Percentiles rank a stretch among this genome's conserved stretches.
phyloP scores from a whole-genome alignment of 2,329 filamentous ascomycete genomes.

The Xenoacremonium recifei region DNA sequence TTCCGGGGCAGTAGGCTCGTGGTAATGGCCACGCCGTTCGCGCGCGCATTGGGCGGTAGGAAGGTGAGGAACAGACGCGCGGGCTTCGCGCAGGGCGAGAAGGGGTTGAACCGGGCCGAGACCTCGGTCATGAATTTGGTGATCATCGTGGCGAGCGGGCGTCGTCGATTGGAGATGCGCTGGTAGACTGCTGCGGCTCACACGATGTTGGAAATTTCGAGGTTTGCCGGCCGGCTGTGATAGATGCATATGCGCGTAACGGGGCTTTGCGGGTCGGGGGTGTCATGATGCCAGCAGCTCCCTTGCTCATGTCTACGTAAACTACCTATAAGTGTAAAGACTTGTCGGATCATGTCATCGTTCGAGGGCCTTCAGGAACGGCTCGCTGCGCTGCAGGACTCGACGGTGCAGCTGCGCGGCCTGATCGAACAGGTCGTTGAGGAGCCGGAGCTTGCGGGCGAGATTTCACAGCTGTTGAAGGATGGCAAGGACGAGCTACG shows the following conservation, averaged over 20 bases:
- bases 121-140: conserved; percentile 85
- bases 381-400: conserved; percentile 60
- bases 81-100: conserved; percentile 74
- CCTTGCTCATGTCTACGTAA: no score
- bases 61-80: conserved; percentile 85
- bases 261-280: conserved; percentile 16
- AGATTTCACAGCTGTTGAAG: conserved; percentile 77
- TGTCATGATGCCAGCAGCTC: conserved; percentile 17
- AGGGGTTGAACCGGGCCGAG: conserved; percentile 87
- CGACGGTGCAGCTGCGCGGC: conserved; percentile 53
- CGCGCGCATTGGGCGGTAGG: conserved; percentile 76
- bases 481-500: conserved; percentile 83
- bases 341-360: conserved; percentile 44
- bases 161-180: no score
- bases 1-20: conserved; percentile 71
- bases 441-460: conserved; percentile 69
- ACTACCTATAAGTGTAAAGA: no score
- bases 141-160: conserved; percentile 60
- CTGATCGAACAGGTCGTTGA: conserved; percentile 59
- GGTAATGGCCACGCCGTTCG: conserved; percentile 71
- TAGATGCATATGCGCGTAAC: conserved; percentile 24
- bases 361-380: conserved; percentile 62
- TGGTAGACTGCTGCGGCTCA: no score
- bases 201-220: no score
- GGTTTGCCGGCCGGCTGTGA: no score